Base-by-base conservation (phyloP, 345 rosid species). In the Dimocarpus longan region DNA sequence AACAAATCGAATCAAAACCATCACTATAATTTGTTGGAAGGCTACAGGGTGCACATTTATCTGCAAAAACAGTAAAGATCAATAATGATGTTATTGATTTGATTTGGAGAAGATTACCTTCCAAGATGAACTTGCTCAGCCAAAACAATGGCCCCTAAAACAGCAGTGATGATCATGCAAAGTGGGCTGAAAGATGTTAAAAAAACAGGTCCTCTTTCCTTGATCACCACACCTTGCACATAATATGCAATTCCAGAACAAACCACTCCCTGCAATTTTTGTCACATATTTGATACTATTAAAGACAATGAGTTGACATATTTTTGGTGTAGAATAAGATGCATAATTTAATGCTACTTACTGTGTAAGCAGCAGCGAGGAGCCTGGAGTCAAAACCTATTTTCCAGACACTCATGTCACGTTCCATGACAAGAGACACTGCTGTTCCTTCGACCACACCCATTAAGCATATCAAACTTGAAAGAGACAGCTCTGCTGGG, bases 401-500 rank as follows among this genome's bases (percentile, higher is more conserved):
- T 66, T 76, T 87, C 99, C 99, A 95, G 16, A 82, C 89, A 50
- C 74, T 84, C 84, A 89, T 81, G 84, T 95, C 91, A 44, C 94
- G 91, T 26, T 91, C 99, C 88, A 91, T 75, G 7, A 87, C 69
- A 1, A 93, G 80, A 6, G 99, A 82, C 13, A 90, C 91, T 0
- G 69, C 80, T 0, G 88, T 68, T 21, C 93, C 93, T 87, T 93
- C 88, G 60, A 95, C 72, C 66, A 82, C 79, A 11, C 98, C 99
- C 89, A 82, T 83, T 12, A 89, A 70, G 82, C 99, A 95, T 74
- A 95, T 88, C 86, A 88, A 79, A 50, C 90, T 88, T 16, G 97
- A 87, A 1, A 93, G 81, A 10, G 99, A 95, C 8, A 95, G 87
- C 84, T 93, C 92, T n/a, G 98, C 99, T n/a, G 99, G 99, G 84